phyloP scores from a whole-genome alignment of 1,284 basidiomycete genomes.

The Schizophyllum commune region DNA sequence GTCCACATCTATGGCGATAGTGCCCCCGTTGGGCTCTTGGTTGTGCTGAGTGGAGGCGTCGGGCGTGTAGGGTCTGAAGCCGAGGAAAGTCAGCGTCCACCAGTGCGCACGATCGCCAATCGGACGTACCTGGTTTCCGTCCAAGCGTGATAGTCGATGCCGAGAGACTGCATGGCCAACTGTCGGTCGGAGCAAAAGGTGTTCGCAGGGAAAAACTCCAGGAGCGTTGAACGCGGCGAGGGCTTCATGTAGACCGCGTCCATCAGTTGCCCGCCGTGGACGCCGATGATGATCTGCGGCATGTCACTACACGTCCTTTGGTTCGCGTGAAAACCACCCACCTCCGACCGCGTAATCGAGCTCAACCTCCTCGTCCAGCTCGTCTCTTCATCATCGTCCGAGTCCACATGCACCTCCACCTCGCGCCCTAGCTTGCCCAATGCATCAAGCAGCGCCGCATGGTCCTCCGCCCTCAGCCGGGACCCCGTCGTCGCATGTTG shows the following conservation, averaged over 20 bases:
- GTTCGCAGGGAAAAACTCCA: constrained; percentile 75
- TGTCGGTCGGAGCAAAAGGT: constrained; percentile 71
- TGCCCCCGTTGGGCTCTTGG: constrained; percentile 26
- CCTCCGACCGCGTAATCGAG: constrained; percentile 66
- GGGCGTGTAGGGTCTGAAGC: constrained; percentile 27
- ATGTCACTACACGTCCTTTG: neutral
- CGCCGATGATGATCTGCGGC: constrained; percentile 60
- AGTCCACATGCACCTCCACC: constrained; percentile 62
- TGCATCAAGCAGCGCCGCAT: constrained; percentile 41
- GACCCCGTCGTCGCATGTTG: constrained; percentile 44
- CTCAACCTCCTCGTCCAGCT: constrained; percentile 54
- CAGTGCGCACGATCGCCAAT: neutral
- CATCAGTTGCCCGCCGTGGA: constrained; percentile 65
- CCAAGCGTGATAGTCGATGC: constrained; percentile 73
- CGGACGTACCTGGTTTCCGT: constrained; percentile 44
- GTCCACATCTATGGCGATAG: constrained; percentile 41
- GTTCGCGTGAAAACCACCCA: constrained; percentile 26
- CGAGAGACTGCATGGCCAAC: constrained; percentile 36
- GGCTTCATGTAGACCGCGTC: constrained; percentile 69
- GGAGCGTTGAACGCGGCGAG: constrained; percentile 45
- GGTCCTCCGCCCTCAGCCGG: constrained; percentile 39
- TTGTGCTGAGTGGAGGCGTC: constrained; percentile 26
- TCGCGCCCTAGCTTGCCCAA: constrained; percentile 46
- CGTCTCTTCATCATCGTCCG: constrained; percentile 39
- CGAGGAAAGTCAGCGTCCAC: constrained; percentile 22